Percentiles rank a stretch among this genome's conserved stretches.
Conservation (phyloP, 2,329 filamentous ascomycete species). For the Meredithiella fracta region DNA sequence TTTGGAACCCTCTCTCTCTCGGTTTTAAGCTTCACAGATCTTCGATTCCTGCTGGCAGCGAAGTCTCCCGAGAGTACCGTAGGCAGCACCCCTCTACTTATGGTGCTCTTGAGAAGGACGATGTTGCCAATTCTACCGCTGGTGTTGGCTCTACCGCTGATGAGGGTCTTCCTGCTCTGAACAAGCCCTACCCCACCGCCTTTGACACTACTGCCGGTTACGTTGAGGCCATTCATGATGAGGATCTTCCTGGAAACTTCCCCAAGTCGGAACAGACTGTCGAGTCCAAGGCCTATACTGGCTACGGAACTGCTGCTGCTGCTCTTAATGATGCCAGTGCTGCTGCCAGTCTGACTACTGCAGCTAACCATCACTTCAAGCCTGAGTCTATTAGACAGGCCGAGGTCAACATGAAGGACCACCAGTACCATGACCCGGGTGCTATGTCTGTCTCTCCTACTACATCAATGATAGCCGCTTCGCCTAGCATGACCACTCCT, state of each 20-base stretch:
- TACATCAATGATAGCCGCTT: not conserved
- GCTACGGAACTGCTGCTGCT: conserved; percentile 4
- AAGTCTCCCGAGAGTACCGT: conserved; percentile 1
- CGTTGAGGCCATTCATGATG: not conserved
- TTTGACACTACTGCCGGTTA: not conserved
- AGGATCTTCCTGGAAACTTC: conserved; percentile 9
- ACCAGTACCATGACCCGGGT: not conserved
- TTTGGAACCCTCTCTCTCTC: conserved; percentile 9
- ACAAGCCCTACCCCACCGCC: not conserved
- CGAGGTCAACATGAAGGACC: not conserved
- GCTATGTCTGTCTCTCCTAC: not conserved
- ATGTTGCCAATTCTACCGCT: not conserved
- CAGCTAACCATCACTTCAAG: not conserved
- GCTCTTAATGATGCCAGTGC: not conserved
- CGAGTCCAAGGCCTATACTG: not conserved
- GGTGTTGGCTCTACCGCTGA: not conserved
- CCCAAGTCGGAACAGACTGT: not conserved
- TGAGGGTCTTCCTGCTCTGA: not conserved
- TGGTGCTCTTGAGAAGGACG: not conserved
- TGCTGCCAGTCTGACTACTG: not conserved
- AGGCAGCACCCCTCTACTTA: conserved; percentile 1
- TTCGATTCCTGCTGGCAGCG: not conserved
- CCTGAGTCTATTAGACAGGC: not conserved
- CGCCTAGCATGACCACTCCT: not conserved
- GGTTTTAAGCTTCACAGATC: not conserved